Evolutionary conservation across 2,329 filamentous ascomycete species (phyloP).

Genomic region (Fusarium virguliforme): DNA sequence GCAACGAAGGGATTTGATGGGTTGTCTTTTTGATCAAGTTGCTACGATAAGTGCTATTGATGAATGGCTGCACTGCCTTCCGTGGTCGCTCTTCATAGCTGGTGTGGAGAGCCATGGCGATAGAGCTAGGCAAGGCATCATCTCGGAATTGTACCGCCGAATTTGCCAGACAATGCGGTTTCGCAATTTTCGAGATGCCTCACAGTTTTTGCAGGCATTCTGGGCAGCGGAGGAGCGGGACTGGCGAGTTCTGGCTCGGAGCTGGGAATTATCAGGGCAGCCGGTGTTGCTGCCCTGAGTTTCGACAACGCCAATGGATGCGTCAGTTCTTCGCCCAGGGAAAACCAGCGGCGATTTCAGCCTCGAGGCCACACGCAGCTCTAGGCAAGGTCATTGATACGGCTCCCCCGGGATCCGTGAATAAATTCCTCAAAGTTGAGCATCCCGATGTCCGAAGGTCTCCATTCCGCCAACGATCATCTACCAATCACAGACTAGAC

Average conservation of each 20-base stretch:
- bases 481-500: background rate
- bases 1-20: constrained; percentile 6
- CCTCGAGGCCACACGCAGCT: background rate
- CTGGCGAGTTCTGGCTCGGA: constrained; percentile 18
- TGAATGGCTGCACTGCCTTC: constrained; percentile 22
- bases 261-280: constrained; percentile 19
- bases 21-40: constrained; percentile 19
- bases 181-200: constrained; percentile 21
- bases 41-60: constrained; percentile 11
- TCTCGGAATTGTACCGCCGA: constrained; percentile 6
- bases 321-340: background rate
- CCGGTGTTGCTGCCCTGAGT: constrained; percentile 17
- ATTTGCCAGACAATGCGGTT: constrained; percentile 24
- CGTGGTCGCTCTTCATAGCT: constrained; percentile 26
- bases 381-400: background rate
- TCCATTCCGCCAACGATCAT: background rate
- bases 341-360: background rate
- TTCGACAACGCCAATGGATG: background rate
- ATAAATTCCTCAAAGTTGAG: background rate
- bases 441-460: constrained; percentile 4
- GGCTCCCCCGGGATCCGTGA: background rate
- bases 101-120: constrained; percentile 16
- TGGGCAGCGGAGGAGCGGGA: constrained; percentile 19
- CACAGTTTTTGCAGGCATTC: constrained; percentile 22
- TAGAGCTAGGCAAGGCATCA: background rate